Evolutionary conservation across 192 early-diverging fungal genomes (phyloP).

Genomic region (Podila epigama): DNA sequence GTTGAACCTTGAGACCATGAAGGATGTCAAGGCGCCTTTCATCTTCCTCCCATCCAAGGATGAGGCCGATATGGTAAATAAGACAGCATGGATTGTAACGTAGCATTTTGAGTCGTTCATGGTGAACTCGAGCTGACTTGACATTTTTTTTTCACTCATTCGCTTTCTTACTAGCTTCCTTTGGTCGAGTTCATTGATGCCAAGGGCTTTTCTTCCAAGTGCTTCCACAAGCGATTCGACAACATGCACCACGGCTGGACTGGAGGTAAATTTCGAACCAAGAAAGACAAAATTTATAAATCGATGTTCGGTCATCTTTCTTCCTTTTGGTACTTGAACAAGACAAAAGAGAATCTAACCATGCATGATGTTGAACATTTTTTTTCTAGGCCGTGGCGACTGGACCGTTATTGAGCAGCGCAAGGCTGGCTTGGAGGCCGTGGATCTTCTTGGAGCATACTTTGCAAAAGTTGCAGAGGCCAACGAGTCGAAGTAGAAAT

Average conservation of each 20-base stretch:
- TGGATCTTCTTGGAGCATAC: conserved; percentile 26
- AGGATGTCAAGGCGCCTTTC: conserved; percentile 63
- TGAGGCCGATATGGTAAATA: conserved; percentile 63
- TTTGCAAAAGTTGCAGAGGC: conserved; percentile 28
- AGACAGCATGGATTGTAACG: too few relatives aligned
- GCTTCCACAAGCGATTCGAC: conserved; percentile 22
- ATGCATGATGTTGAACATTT: not conserved
- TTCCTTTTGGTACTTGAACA: too few relatives aligned
- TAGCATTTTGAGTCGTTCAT: too few relatives aligned
- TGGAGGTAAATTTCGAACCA: conserved; percentile 14
- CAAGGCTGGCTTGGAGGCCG: conserved; percentile 25
- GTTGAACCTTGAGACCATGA: conserved; percentile 55
- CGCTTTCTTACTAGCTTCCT: not conserved
- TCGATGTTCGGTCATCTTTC: not conserved
- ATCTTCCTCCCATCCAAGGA: conserved; percentile 69
- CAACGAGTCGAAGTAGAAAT: conserved; percentile 1
- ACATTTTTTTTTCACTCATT: conserved; percentile 1
- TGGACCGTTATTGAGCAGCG: conserved; percentile 20
- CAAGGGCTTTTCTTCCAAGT: conserved; percentile 27
- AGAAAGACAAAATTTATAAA: not conserved
- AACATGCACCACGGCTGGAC: conserved; percentile 44
- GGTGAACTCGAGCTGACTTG: not conserved
- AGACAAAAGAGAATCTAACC: too few relatives aligned
- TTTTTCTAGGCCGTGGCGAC: conserved; percentile 26
- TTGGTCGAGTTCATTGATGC: conserved; percentile 6